These are phyloP conservation scores for Mycena haematopus DNA, from an alignment of 768 basidiomycete species.

Conservation along the genomic window DNA sequence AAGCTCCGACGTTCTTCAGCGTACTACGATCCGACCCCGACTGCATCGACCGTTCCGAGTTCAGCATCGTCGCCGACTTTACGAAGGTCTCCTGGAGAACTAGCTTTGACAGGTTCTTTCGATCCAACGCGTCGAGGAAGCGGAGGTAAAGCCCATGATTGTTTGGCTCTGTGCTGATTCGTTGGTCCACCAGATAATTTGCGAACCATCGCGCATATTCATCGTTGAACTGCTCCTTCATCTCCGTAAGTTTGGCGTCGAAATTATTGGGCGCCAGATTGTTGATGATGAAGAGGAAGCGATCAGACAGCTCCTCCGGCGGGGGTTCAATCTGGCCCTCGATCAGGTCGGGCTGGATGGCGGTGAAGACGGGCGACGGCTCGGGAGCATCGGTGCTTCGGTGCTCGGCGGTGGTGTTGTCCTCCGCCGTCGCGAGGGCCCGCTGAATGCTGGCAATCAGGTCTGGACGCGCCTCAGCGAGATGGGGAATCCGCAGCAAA, in stretches of 20 bases:
- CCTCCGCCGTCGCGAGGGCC: slow-evolving; percentile 64
- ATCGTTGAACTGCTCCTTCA: slow-evolving; percentile 85
- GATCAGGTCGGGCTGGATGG: slow-evolving; percentile 76
- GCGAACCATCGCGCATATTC: slow-evolving; percentile 94
- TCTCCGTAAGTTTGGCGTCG: slow-evolving; percentile 84
- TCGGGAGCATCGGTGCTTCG: slow-evolving; percentile 47
- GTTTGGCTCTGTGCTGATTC: slow-evolving; percentile 95
- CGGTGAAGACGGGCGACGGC: slow-evolving; percentile 66
- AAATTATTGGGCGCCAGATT: slow-evolving; percentile 96
- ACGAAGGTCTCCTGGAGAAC: slow-evolving; percentile 93
- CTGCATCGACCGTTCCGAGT: slow-evolving; percentile 89
- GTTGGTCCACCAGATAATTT: slow-evolving; percentile 95
- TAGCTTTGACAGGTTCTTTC: slow-evolving; percentile 68
- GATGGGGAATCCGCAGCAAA: slow-evolving; percentile 83
- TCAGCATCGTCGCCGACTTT: slow-evolving; percentile 86
- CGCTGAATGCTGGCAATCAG: slow-evolving; percentile 74
- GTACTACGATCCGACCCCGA: slow-evolving; percentile 84
- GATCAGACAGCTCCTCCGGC: slow-evolving; percentile 88
- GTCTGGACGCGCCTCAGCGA: slow-evolving; percentile 87
- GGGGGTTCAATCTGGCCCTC: slow-evolving; percentile 72
- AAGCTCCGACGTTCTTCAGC: slow-evolving; percentile 93
- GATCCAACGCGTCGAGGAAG: slow-evolving; percentile 85
- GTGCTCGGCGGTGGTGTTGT: slow-evolving; percentile 47
- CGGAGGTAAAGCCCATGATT: slow-evolving; percentile 95
- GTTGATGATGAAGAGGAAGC: slow-evolving; percentile 97